Base-by-base conservation (phyloP, 352 stramenopile species). In the Globisporangium splendens region DNA sequence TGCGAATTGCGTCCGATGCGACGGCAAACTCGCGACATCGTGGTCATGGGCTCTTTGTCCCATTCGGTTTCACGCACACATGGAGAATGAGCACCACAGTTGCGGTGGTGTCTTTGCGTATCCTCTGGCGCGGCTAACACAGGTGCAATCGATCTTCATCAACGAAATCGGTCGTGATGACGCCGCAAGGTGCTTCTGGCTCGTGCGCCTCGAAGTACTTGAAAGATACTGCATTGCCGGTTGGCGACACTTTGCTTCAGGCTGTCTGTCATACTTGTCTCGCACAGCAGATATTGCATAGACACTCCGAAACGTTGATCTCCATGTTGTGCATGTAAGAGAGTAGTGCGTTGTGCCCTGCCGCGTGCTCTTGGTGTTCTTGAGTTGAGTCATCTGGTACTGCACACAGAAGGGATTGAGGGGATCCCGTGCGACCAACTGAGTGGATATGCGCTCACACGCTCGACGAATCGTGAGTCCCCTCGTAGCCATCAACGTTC, bases 171-270 rank as follows among this genome's bases (percentile, higher is more conserved):
- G 70, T 47, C 12, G 70, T 63, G 54, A 80, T 62, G 17, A 77
- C 39, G 2, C 72, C 61, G 15, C 35, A 59, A 6, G 65, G 24
- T 5, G 62, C 56, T 14, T 35, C 43, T 8, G 60, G 18, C 17
- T 54, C 18, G 8, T 50, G 53, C 18, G 22, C 48, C 18, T 65
- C 35, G 22, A 43, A 49, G 43, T 64, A 44, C 14, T 79, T 56
- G 6, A 66, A 62, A 47, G 77, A 79, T 54, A 79, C 59, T 58
- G 77, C 68, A 47, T 71, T 73, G 35, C 77, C 74, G 38, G 21
- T 74, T 69, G 28, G 72, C 46, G 43, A 82, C 69, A 61, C 46
- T 68, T 17, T 59, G 60, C 39, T 85, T 63, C n/a, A 52, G 5
- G 4, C 54, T 59, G 28, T n/a, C n/a, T n/a, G n/a, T 63, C 49